Evolutionary conservation across 2,329 filamentous ascomycete species (phyloP).

Genomic region (Pyrenochaeta sp.): DNA sequence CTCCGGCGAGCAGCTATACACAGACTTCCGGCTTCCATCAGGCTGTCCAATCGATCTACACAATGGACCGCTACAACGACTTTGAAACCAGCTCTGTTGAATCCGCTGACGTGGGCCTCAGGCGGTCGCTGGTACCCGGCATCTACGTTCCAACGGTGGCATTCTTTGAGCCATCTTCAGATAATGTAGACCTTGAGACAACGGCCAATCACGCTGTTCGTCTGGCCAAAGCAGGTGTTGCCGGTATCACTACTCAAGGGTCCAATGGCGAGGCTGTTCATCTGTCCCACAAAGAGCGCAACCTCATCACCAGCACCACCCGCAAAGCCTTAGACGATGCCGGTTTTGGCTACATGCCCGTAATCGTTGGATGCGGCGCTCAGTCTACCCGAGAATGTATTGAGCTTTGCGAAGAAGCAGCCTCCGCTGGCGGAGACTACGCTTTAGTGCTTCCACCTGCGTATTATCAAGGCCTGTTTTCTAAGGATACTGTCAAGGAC

Average conservation of each 20-base stretch:
- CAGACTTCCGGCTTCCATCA: conserved; percentile 39
- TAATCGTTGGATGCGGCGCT: conserved; percentile 79
- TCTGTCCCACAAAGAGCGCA: conserved; percentile 74
- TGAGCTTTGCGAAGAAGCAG: conserved; percentile 73
- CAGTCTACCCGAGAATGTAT: conserved; percentile 79
- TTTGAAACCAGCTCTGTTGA: conserved; percentile 51
- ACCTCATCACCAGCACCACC: conserved; percentile 72
- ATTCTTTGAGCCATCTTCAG: conserved; percentile 53
- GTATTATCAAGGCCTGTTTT: conserved; percentile 76
- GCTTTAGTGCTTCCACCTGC: conserved; percentile 78
- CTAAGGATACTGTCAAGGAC: conserved; percentile 64
- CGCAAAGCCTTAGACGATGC: conserved; percentile 73
- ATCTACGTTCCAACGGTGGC: conserved; percentile 57
- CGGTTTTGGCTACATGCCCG: conserved; percentile 70
- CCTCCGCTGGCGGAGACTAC: conserved; percentile 74
- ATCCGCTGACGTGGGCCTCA: conserved; percentile 43
- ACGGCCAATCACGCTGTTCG: conserved; percentile 64
- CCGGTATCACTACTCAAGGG: conserved; percentile 78
- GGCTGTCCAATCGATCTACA: conserved; percentile 47
- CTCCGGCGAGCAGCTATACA: conserved; percentile 46
- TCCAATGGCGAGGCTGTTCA: conserved; percentile 87
- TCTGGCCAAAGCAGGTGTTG: conserved; percentile 75
- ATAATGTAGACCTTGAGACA: conserved; percentile 53
- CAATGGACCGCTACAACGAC: conserved; percentile 46
- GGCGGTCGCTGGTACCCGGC: conserved; percentile 49